Evolutionary conservation across 148 eudicot species (phyloP).

Genomic region (Fagopyrum esculentum): DNA sequence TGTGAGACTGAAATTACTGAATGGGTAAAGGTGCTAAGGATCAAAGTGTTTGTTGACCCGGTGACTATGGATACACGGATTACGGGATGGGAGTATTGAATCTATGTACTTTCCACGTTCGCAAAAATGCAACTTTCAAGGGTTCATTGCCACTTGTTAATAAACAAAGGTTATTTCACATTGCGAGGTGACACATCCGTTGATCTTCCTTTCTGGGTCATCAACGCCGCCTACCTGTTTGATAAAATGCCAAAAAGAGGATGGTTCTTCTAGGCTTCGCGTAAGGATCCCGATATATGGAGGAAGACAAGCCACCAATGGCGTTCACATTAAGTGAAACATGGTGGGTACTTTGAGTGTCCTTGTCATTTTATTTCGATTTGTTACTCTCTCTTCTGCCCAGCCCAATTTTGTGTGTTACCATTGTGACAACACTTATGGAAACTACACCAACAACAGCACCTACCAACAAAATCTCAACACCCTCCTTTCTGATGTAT

Average conservation of each 20-base stretch:
- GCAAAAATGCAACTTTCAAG: not conserved
- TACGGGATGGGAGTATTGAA: not conserved
- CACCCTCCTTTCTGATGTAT: constrained; percentile 8
- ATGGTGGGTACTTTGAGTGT: constrained; percentile 4
- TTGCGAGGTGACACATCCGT: not conserved
- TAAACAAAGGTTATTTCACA: not conserved
- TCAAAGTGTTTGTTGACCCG: not conserved
- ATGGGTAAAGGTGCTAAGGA: no score
- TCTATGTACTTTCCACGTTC: not conserved
- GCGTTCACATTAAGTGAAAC: not conserved
- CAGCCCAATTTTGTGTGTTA: not conserved
- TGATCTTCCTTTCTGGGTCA: not conserved
- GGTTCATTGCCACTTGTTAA: not conserved
- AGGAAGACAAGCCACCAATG: not conserved
- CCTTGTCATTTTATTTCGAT: not conserved
- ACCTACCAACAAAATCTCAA: constrained; percentile 14
- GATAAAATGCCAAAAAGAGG: not conserved
- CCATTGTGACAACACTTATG: constrained; percentile 5
- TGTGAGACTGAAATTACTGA: no score
- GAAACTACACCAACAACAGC: constrained; percentile 10
- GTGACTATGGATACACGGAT: no score
- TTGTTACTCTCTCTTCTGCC: not conserved
- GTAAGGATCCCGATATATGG: not conserved
- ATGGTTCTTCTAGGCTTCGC: not conserved
- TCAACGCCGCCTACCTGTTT: no score